Conservation (phyloP, 2,329 filamentous ascomycete species). For the Talaromyces sp. region DNA sequence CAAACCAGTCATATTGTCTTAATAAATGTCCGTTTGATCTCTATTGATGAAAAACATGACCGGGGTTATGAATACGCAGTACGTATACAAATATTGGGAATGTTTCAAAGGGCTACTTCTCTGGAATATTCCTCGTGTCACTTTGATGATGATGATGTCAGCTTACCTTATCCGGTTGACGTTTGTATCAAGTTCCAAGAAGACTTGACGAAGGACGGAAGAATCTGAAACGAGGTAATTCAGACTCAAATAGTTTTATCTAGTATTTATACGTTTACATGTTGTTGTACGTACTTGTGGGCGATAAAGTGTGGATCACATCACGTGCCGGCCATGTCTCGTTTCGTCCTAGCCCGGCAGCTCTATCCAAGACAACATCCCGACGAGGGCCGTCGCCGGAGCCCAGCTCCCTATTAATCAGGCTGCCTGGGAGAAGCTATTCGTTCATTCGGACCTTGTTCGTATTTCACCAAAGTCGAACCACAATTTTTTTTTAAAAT, state of each 20-base stretch:
- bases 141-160: conserved; percentile 8
- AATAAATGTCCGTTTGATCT: no score
- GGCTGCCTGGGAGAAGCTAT: not conserved
- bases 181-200: not conserved
- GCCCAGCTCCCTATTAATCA: not conserved
- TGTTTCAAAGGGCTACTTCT: not conserved
- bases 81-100: no score
- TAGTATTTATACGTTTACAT: not conserved
- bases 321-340: not conserved
- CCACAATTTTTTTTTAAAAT: not conserved
- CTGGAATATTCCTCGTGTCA: not conserved
- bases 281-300: not conserved
- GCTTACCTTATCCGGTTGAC: conserved; percentile 6
- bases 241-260: not conserved
- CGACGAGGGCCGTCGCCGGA: not conserved
- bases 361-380: not conserved
- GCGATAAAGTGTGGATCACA: not conserved
- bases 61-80: not conserved
- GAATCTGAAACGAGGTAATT: not conserved
- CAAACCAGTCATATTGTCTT: no score
- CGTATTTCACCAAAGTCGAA: not conserved
- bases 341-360: not conserved
- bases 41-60: no score
- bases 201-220: not conserved
- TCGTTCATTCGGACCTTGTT: not conserved